Conservation (phyloP, 306 rosid genomes). For the Cucurbita ficifolia region DNA sequence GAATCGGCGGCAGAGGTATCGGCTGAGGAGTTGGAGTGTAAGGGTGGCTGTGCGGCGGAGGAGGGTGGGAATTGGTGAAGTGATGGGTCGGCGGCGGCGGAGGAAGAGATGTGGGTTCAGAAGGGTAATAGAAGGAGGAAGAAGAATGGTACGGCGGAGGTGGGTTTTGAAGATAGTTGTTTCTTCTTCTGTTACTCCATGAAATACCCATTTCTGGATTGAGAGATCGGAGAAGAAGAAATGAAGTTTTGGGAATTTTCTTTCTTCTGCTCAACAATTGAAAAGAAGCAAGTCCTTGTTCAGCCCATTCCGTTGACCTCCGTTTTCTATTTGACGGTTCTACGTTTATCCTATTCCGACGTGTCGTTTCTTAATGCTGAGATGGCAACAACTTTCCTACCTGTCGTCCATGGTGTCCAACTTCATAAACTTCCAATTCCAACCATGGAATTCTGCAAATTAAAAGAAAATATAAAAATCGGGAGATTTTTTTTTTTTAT, state of each 20-base stretch:
- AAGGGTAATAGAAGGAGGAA: constrained; percentile 22
- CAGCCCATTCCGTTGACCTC: background rate
- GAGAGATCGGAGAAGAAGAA: background rate
- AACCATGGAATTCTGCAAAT: background rate
- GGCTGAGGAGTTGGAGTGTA: constrained; percentile 21
- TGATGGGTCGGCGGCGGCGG: constrained; percentile 27
- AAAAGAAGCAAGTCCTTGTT: background rate
- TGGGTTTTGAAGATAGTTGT: constrained; percentile 27
- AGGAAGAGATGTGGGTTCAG: constrained; percentile 17
- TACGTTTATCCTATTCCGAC: background rate
- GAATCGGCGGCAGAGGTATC: constrained; percentile 15
- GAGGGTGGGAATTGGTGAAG: constrained; percentile 16
- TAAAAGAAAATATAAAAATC: no score
- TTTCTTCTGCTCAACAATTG: background rate
- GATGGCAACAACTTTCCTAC: background rate
- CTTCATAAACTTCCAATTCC: background rate
- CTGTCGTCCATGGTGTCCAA: background rate
- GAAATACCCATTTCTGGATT: constrained; percentile 50
- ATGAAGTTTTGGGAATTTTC: background rate
- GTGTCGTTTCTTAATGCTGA: background rate
- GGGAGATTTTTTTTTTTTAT: no score
- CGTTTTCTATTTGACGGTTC: background rate
- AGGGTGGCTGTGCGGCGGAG: constrained; percentile 9
- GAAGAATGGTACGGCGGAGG: constrained; percentile 18
- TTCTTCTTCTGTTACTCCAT: constrained; percentile 45